phyloP scores from a whole-genome alignment of 345 rosid species.

The Draba incana region DNA sequence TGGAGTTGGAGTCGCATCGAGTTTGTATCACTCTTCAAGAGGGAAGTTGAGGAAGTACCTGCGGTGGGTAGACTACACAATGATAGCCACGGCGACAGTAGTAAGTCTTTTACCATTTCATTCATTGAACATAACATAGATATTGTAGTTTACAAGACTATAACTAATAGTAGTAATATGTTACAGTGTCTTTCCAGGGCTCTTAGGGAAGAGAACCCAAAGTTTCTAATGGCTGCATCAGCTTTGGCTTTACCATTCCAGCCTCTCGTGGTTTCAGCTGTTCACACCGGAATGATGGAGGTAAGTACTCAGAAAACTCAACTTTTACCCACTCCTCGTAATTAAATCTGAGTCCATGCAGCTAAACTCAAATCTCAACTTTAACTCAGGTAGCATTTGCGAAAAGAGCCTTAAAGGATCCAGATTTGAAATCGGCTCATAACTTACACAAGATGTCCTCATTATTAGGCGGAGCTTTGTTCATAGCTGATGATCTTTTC shows the following conservation, averaged over 20 bases:
- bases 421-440: constrained; percentile 73
- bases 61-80: constrained; percentile 91
- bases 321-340: neutral
- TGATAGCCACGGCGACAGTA: constrained; percentile 87
- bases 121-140: neutral
- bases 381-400: constrained; percentile 75
- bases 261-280: constrained; percentile 89
- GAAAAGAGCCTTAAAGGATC: constrained; percentile 75
- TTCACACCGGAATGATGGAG: constrained; percentile 99
- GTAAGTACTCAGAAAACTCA: constrained; percentile 51
- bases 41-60: constrained; percentile 74
- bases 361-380: constrained; percentile 21
- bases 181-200: constrained; percentile 84
- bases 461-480: constrained; percentile 82
- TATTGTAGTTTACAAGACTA: neutral
- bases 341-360: neutral
- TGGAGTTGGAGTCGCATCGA: constrained; percentile 90
- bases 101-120: constrained; percentile 49
- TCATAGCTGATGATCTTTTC: constrained; percentile 86
- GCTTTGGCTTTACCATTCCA: constrained; percentile 72
- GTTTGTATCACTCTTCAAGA: constrained; percentile 87
- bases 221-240: constrained; percentile 93
- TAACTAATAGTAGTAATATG: neutral
- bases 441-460: constrained; percentile 69
- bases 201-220: constrained; percentile 82